phyloP scores from a whole-genome alignment of 495 filamentous ascomycete species.

The Penicillium coprophilum region DNA sequence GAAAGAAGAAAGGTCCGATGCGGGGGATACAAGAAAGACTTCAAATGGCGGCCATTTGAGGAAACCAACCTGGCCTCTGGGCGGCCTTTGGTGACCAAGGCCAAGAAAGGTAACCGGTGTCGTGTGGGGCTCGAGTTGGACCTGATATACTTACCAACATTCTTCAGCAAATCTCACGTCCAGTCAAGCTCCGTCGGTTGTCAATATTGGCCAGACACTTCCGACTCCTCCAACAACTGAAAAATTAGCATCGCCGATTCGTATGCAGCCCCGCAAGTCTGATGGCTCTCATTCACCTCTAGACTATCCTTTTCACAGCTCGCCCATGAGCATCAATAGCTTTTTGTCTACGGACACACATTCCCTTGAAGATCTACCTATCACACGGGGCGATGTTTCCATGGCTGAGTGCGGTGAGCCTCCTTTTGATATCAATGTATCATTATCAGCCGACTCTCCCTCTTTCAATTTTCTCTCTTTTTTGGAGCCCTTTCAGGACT shows the following conservation, averaged over 20 bases:
- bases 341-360: constrained; percentile 22
- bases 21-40: constrained; percentile 80
- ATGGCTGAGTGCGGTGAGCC: constrained; percentile 5
- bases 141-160: constrained; percentile 1
- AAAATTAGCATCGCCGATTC: constrained; percentile 15
- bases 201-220: constrained; percentile 9
- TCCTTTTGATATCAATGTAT: constrained; percentile 14
- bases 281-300: constrained; percentile 16
- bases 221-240: constrained; percentile 24
- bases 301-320: constrained; percentile 19
- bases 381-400: constrained; percentile 11
- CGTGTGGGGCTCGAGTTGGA: background rate
- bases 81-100: constrained; percentile 33
- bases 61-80: constrained; percentile 61
- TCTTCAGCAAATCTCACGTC: background rate
- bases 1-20: constrained; percentile 66
- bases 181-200: background rate
- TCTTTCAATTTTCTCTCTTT: constrained; percentile 26
- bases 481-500: constrained; percentile 23
- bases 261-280: constrained; percentile 5
- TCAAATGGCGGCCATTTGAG: constrained; percentile 81
- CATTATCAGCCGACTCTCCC: constrained; percentile 21
- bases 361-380: constrained; percentile 20
- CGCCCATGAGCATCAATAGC: constrained; percentile 24
- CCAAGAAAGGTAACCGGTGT: constrained; percentile 48